Evolutionary conservation across 2,329 filamentous ascomycete species (phyloP).

Genomic region (Penicillium occitanis): DNA sequence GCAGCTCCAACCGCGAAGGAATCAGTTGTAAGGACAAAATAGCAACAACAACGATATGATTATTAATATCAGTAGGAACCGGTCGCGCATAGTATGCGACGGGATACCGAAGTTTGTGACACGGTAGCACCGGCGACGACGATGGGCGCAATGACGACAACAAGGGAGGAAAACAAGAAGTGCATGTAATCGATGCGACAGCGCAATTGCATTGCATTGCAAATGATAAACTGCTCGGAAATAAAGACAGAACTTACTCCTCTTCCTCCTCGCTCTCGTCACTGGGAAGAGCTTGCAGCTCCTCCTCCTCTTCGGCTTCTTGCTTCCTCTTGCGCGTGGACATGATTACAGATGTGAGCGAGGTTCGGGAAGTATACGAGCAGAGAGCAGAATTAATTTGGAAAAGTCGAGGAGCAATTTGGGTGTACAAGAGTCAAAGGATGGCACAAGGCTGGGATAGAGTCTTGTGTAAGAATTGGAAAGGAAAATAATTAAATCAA

Average conservation of each 20-base stretch:
- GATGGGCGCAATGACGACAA: conserved; percentile 17
- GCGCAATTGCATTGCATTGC: background rate
- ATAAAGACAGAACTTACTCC: conserved; percentile 41
- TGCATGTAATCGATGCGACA: background rate
- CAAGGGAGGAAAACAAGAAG: background rate
- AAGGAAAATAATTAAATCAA: background rate
- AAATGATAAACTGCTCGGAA: background rate
- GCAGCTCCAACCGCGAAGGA: background rate
- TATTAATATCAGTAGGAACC: background rate
- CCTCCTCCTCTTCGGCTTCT: conserved; percentile 49
- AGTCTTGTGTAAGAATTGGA: background rate
- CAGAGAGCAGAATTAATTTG: background rate
- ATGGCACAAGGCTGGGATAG: conserved; percentile 1
- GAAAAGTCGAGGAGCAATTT: background rate
- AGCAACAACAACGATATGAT: background rate
- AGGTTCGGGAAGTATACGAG: conserved; percentile 11
- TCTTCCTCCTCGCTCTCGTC: conserved; percentile 54
- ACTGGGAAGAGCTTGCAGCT: conserved; percentile 50
- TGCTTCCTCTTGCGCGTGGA: conserved; percentile 53
- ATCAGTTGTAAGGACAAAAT: background rate
- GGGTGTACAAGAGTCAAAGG: background rate
- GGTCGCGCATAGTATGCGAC: conserved; percentile 12
- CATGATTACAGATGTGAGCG: conserved; percentile 33
- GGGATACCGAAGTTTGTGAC: conserved; percentile 3
- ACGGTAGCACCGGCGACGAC: conserved; percentile 1